Evolutionary conservation across 1,139 yeast species (phyloP).

Genomic region (Pichia sp.): DNA sequence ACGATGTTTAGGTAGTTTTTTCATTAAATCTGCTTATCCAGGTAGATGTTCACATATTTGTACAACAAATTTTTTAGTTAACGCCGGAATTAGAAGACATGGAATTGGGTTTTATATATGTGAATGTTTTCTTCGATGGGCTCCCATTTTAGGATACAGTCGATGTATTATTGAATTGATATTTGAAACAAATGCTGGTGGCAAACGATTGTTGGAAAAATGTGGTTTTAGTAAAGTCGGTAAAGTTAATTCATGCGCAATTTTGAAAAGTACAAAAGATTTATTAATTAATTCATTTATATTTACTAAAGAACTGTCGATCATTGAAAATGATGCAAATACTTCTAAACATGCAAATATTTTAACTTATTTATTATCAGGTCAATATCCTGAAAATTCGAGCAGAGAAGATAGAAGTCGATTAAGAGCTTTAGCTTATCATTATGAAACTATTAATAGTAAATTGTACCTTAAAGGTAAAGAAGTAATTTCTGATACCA

Average conservation of each 20-base stretch:
- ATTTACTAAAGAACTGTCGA: slow-evolving; percentile 44
- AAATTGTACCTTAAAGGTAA: slow-evolving; percentile 63
- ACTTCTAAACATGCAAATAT: slow-evolving; percentile 70
- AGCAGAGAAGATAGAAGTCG: slow-evolving; percentile 82
- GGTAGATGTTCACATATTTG: slow-evolving; percentile 93
- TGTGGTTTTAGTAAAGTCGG: slow-evolving; percentile 75
- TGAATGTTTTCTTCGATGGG: slow-evolving; percentile 85
- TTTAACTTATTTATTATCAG: slow-evolving; percentile 72
- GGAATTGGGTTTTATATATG: slow-evolving; percentile 85
- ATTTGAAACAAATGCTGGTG: slow-evolving; percentile 82
- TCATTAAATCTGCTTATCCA: slow-evolving; percentile 81
- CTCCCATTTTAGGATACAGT: slow-evolving; percentile 80
- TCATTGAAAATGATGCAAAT: slow-evolving; percentile 29
- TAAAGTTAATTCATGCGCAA: slow-evolving; percentile 75
- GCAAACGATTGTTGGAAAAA: slow-evolving; percentile 73
- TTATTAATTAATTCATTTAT: slow-evolving; percentile 59
- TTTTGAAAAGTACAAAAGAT: slow-evolving; percentile 68
- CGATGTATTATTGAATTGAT: slow-evolving; percentile 80
- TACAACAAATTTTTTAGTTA: slow-evolving; percentile 81
- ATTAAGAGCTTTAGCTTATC: slow-evolving; percentile 73
- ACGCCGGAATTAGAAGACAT: slow-evolving; percentile 87
- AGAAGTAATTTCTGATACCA: slow-evolving; percentile 75
- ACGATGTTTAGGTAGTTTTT: slow-evolving; percentile 81
- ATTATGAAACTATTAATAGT: slow-evolving; percentile 66
- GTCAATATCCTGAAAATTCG: slow-evolving; percentile 77